Evolutionary conservation across 2,329 filamentous ascomycete species (phyloP), one percentile per base, ranked within the genome.

Genomic region (Lasiodiplodia citricola): DNA sequence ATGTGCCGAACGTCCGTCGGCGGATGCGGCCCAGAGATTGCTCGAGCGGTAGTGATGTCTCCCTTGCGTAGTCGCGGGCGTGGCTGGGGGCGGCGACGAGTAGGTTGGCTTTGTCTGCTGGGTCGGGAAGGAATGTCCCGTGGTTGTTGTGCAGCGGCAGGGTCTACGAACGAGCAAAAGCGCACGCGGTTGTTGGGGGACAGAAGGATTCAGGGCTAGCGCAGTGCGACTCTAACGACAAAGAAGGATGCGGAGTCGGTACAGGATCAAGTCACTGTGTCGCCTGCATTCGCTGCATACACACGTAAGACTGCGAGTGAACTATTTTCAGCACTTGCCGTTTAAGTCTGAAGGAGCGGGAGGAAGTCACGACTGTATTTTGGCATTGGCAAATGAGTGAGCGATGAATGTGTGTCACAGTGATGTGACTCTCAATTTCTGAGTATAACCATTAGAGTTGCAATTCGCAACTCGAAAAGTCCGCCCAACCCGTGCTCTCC

Each of bases 401-500:
- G 54, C 18, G 64, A 66, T 52, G n/a, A 50, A 56, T 14, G 1
- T 44, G 51, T 44, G 51, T 16, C 51, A 57, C 51, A 47, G 5
- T 21, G 41, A 4, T 14, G 41, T 66, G 64, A 38, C 64, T 21
- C 18, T 66, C 21, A 23, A 44, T 50, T 66, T 56, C n/a, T 64
- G 25, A 14, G 14, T 52, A 37, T 64, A 25, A 14, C 16, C 7
- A 52, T 64, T 52, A 64, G 60, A 64, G 60, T 6, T 13, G 44
- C 28, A 14, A 8, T 38, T 11, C 50, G 23, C 58, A 16, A 38
- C 47, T 64, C 60, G 16, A 16, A 51, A 23, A 23, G 60, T 52
- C 60, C 60, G n/a, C 60, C 60, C 60, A 50, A 60, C 13, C 41
- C 58, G 41, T 18, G 41, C 35, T 28, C 41, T 37, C 16, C 37